Evolutionary conservation across 257 asterid genomes (phyloP), one percentile per base, ranked within the genome.

Genomic region (Penstemon eatonii): DNA sequence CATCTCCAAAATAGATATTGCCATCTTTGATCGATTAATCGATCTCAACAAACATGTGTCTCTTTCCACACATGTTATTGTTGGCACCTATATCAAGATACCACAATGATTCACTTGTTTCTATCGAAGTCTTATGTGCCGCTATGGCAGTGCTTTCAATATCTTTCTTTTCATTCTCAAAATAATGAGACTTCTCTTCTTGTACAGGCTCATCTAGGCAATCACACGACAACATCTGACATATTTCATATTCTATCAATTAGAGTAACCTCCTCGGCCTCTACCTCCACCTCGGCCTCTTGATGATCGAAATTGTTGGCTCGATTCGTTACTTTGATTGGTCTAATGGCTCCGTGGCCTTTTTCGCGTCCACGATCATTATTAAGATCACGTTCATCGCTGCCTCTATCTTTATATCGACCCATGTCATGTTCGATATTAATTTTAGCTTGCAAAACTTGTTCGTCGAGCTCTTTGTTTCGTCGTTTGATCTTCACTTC

Each of bases 391-490:
- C 43, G 68, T 3, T 44, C 64, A 33, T n/a, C 37, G 52, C 44
- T 5, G 39, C 2, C 33, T 25, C 11, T 7, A 10, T 42, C 6
- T 7, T 33, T 2, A 13, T 33, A 12, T 3, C 12, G 3, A 46
- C 51, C 51, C 4, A 9, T 25, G 13, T 62, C 54, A 45, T 18
- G 19, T 8, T 43, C 36, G 13, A 3, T 19, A n/a, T 53, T 53
- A 8, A 38, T 38, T 61, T 62, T 45, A 25, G 40, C 19, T 19
- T 71, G 75, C 5, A 62, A 49, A 3, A 56, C 64, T 33, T 61
- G 75, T 36, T 62, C 63, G 13, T 43, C 11, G 3, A 64, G 64
- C 25, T 63, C 54, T 38, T 63, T 49, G 33, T 7, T n/a, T 45
- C 1, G 25, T 38, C 38, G 39, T 43, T 41, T 67, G n/a, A 68